Base-by-base conservation (phyloP, 2,329 filamentous ascomycete species). In the Alternaria sp. region DNA sequence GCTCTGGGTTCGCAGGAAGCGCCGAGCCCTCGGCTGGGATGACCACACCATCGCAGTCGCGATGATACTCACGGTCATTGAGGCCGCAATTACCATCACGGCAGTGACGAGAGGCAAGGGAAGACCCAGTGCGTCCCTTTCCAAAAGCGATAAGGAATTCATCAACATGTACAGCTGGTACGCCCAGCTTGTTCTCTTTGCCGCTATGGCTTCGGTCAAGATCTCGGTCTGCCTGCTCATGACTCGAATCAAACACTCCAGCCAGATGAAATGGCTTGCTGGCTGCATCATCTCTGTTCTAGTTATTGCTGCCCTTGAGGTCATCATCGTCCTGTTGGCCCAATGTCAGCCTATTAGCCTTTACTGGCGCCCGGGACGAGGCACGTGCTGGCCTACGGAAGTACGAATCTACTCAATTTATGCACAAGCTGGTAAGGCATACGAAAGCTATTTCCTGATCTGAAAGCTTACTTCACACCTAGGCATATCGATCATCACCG, bases 331-430 rank as follows among this genome's bases (percentile, higher is more conserved):
- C 15, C 44, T 61, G 11, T 36, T 57, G 8, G 59, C 59, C 10
- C 52, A 61, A 26, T 57, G 59, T 15, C 43, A 43, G 23, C 57
- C 57, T 23, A 59, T 59, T 40, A 59, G 57, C 30, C 49, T 50
- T 25, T 50, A 59, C 49, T 59, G 57, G 57, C 40, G 32, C 11
- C 10, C 43, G 28, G 57, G 28, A 5, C 12, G 13, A 13, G 49
- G 49, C 13, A 49, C 50, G 51, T 61, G 58, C 28, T 61, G 58
- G 58, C 44, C 51, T 8, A 30, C 58, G 2, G 25, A 55, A 61
- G 51, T 62, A 17, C 57, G 57, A 49, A 59, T 59, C 15, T 59
- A 59, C n/a, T 59, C 57, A 7, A 59, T 54, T 17, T 54, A 59
- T 40, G 57, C 54, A 19, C 49, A 59, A 59, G 57, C 57, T 54